Base-by-base conservation (phyloP, 1,139 yeast genomes). In the Schwanniomyces etchellsii region DNA sequence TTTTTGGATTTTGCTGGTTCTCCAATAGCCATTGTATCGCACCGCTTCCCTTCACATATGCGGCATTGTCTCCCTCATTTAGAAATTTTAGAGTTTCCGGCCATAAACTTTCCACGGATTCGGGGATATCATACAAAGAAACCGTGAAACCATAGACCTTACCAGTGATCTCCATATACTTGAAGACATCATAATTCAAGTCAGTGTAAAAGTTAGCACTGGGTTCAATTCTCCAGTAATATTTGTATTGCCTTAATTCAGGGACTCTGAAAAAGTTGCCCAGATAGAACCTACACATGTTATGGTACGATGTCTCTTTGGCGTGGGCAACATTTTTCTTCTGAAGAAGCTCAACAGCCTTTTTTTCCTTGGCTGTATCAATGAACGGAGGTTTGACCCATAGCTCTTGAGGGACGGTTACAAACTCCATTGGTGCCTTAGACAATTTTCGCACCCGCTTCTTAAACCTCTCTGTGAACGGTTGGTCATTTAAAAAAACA, bases 221-320 rank as follows among this genome's bases (percentile, higher is more conserved):
- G n/a, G 94, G 94, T 50, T 83, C 94, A 26, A 83, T 69, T 36
- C 94, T 64, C 94, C 94, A 83, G 51, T 81, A 83, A 57, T 79
- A 83, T 33, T 50, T 54, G 45, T 60, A 64, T 25, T 55, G 48
- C 28, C 46, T 60, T 48, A 83, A 50, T 34, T 73, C 74, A 2
- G 83, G 83, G 38, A 81, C 69, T 29, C 77, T 64, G 51, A 66
- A 81, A 44, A 83, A 80, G 37, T 59, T 60, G 10, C 78, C 77
- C 41, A 81, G 77, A 48, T 82, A 66, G 34, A 58, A 58, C 26
- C 64, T 42, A 44, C 93, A 82, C 93, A 82, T 82, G 45, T 81
- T 77, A 44, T 81, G 91, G 48, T 83, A 83, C 1, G 85, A 77
- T n/a, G 48, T 55, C 52, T 57, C 64, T 24, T 63, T 60, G 1